Evolutionary conservation across 176 grass and related monocot genomes (phyloP), one percentile per base, ranked within the genome.

Genomic region (Paspalum notatum): DNA sequence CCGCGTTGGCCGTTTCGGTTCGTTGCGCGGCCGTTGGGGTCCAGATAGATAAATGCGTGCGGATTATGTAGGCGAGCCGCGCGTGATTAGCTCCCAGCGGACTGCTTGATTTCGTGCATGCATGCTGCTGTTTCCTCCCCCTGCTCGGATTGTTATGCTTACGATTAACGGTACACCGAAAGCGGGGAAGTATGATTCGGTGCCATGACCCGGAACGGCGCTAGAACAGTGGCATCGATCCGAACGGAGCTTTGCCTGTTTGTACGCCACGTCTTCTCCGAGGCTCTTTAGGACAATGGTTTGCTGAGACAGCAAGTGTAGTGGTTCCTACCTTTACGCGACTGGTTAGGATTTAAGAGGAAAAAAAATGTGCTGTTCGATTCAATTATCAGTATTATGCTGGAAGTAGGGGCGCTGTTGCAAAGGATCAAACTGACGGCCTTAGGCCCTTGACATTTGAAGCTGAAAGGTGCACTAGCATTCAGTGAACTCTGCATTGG

Each of bases 191-290:
- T 22, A 72, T 37, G 32, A 87, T 40, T 42, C 27, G 20, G 60
- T 77, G 72, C 11, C 39, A 14, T 38, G 51, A 46, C n/a, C 9
- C 46, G 46, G 45, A 8, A 27, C 8, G 51, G 48, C 77, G 67
- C 51, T 42, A 14, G 4, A 78, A 25, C 50, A 51, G 50, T 44
- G 38, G 37, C 5, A 53, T 62, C 60, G 32, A 5, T 26, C n/a
- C n/a, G n/a, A n/a, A 24, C 44, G 9, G 49, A 4, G 82, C 38
- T 64, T 56, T 70, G 26, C 16, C 66, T 71, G 77, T 43, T 48
- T 22, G 42, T 48, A 58, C 43, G 82, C 53, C 24, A 77, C 58
- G 64, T 76, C 52, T 76, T 63, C 58, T 90, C 81, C 42, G 39
- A 59, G 58, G 1, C 71, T 40, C 13, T 39, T 37, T 52, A 44